Conservation (phyloP, 306 rosid genomes). For the Arachis hypogaea region DNA sequence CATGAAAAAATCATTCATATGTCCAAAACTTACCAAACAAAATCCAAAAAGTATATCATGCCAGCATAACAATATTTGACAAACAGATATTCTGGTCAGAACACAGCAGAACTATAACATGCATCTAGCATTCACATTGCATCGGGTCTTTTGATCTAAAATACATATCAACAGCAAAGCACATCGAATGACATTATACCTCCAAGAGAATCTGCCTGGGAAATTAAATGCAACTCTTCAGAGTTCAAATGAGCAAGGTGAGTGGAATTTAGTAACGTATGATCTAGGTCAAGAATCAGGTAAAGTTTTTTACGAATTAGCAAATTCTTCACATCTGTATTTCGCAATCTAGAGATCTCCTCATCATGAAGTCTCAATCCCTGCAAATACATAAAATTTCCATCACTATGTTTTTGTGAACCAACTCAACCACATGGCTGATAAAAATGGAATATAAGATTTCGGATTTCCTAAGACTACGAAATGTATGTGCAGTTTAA, state of each 20-base stretch:
- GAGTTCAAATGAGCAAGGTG: conserved; percentile 53
- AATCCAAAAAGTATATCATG: background rate
- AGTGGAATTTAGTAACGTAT: conserved; percentile 81
- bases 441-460: conserved; percentile 9
- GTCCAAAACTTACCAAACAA: background rate
- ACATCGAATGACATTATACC: conserved; percentile 51
- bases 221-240: conserved; percentile 65
- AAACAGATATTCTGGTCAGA: background rate
- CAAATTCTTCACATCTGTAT: conserved; percentile 66
- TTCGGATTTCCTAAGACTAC: conserved; percentile 12
- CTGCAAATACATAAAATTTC: conserved; percentile 46
- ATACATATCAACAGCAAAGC: conserved; percentile 20
- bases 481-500: conserved; percentile 6
- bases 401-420: conserved; percentile 10
- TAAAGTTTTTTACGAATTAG: conserved; percentile 62
- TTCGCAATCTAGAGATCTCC: conserved; percentile 71
- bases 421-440: conserved; percentile 13
- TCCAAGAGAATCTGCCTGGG: conserved; percentile 61
- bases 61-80: background rate
- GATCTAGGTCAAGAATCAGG: conserved; percentile 92
- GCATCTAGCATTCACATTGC: conserved; percentile 8
- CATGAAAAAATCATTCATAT: background rate
- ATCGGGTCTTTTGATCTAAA: background rate
- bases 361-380: conserved; percentile 77
- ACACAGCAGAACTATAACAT: background rate